phyloP scores from a whole-genome alignment of 1,284 basidiomycete species.

The Microbotryomycetes sp. region DNA sequence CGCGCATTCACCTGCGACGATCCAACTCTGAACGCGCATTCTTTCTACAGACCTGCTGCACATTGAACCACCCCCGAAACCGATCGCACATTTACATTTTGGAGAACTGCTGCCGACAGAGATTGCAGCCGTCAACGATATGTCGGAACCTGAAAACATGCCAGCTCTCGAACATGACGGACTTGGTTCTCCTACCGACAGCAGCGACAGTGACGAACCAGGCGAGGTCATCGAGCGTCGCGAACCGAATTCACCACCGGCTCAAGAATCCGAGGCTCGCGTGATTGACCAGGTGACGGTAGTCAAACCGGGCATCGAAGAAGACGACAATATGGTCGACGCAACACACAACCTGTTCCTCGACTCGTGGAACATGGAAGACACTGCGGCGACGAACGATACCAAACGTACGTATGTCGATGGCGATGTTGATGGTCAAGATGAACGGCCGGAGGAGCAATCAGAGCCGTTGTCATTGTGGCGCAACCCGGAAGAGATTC shows the following conservation, averaged over 20 bases:
- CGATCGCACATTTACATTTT: not conserved
- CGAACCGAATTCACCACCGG: not conserved
- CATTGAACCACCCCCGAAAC: not conserved
- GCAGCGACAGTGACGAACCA: not conserved
- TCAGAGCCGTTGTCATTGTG: slow-evolving; percentile 10
- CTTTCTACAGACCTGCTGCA: not conserved
- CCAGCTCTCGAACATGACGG: not conserved
- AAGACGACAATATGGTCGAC: not conserved
- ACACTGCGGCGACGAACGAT: too few relatives aligned
- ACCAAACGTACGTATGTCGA: too few relatives aligned
- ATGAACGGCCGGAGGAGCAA: not conserved
- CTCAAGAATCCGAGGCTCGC: not conserved
- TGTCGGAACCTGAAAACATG: too few relatives aligned
- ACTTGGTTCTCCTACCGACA: too few relatives aligned
- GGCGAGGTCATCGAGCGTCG: not conserved
- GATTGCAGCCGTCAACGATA: not conserved
- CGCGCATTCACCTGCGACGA: not conserved
- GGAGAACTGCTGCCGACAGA: not conserved
- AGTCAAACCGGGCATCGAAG: too few relatives aligned
- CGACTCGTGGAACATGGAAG: not conserved
- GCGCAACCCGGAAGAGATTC: slow-evolving; percentile 16
- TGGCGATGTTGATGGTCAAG: not conserved
- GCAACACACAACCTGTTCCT: not conserved
- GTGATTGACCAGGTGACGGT: not conserved
- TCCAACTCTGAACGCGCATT: not conserved